Evolutionary conservation across 345 rosid species (phyloP), one percentile per base, ranked within the genome.

Genomic region (Brassica rapa): DNA sequence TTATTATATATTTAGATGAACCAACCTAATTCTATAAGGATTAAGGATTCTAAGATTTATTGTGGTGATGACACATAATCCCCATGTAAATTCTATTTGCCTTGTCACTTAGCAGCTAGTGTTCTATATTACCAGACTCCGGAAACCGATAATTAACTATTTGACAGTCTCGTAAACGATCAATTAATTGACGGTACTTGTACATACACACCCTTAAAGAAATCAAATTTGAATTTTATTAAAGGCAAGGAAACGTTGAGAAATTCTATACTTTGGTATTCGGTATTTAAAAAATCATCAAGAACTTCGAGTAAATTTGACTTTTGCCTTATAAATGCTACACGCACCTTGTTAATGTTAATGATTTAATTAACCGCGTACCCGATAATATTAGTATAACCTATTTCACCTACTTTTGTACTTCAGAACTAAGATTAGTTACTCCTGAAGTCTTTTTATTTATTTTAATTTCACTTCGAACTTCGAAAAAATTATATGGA

Each of bases 181-280:
- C 15, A 68, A 68, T 59, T 60, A 60, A 35, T 73, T 23, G 65
- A 35, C 53, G 51, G 79, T 79, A 68, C 66, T 73, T 68, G 70
- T 27, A 27, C 30, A 27, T 27, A 27, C 30, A 27, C 30, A 27
- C 30, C 30, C 30, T 27, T 68, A 61, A 62, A 68, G 43, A 68
- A 73, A 78, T 67, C 8, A 32, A n/a, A 67, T 66, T 70, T 71
- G 55, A 71, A 59, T 71, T 71, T 67, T 73, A 67, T 64, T 67
- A 67, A 79, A 79, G 67, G 68, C 74, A 80, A 81, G 70, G 68
- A 86, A 86, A 72, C 74, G 70, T 85, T 83, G 84, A 71, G 80
- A 83, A 83, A 86, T 80, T 80, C 88, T 77, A 85, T 76, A 65
- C 76, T 64, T 84, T 51, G 87, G 84, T 66, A 37, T 66, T 11